phyloP scores from a whole-genome alignment of 2,329 filamentous ascomycete species.

The Aureobasidium subglaciale region DNA sequence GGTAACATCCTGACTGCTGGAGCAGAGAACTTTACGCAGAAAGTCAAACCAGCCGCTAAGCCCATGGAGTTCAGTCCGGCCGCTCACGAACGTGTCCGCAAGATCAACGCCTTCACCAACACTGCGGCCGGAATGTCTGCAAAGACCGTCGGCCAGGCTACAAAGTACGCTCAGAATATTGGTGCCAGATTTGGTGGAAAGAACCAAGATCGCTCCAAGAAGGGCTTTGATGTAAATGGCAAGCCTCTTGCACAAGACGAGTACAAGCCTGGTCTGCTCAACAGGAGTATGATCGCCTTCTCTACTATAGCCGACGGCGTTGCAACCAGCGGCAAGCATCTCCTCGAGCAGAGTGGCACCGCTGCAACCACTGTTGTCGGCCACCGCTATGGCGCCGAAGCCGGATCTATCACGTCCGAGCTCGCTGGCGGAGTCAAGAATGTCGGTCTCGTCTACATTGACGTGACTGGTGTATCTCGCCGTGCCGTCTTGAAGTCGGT shows the following conservation, averaged over 20 bases:
- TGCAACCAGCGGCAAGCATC: conserved; percentile 72
- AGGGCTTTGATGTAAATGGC: conserved; percentile 64
- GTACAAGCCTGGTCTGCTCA: conserved; percentile 87
- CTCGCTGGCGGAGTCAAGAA: conserved; percentile 88
- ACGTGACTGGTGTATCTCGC: conserved; percentile 85
- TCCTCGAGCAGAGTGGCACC: conserved; percentile 65
- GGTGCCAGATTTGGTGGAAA: conserved; percentile 68
- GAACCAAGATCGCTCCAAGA: conserved; percentile 46
- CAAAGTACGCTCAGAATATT: conserved; percentile 79
- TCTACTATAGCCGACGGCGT: conserved; percentile 90
- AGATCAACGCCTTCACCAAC: conserved; percentile 79
- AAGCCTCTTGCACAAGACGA: conserved; percentile 42
- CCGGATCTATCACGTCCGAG: conserved; percentile 66
- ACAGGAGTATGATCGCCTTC: conserved; percentile 95
- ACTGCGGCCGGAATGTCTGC: conserved; percentile 72
- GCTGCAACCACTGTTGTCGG: conserved; percentile 81
- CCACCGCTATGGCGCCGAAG: conserved; percentile 85
- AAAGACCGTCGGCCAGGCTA: conserved; percentile 79
- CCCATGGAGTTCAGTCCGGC: conserved; percentile 82
- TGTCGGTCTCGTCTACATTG: conserved; percentile 93
- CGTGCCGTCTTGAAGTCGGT: conserved; percentile 89
- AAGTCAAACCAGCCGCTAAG: conserved; percentile 67
- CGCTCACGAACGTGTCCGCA: conserved; percentile 77
- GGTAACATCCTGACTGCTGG: conserved; percentile 69
- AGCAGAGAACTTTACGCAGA: conserved; percentile 74